phyloP scores from a whole-genome alignment of 2,329 filamentous ascomycete species.

The Metarhizium rileyi region DNA sequence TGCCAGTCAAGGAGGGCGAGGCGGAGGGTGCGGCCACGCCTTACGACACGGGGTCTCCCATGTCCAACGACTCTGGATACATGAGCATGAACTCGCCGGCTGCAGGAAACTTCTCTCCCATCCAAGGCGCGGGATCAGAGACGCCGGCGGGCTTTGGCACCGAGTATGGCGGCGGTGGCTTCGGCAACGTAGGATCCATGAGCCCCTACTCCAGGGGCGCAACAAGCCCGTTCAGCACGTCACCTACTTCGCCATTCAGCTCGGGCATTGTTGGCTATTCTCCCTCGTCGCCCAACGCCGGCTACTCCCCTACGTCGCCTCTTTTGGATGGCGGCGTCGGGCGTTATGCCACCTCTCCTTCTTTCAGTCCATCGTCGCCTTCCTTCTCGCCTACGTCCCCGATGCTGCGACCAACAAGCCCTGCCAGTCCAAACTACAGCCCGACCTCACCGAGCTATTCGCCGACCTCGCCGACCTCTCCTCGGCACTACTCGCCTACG shows the following conservation, averaged over 20 bases:
- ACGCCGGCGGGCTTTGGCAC: constrained; percentile 55
- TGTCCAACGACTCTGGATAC: constrained; percentile 57
- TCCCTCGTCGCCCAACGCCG: constrained; percentile 62
- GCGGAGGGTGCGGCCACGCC: constrained; percentile 83
- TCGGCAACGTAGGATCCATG: constrained; percentile 37
- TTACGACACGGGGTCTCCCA: constrained; percentile 80
- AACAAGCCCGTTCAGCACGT: constrained; percentile 68
- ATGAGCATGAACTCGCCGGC: constrained; percentile 53
- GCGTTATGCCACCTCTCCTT: constrained; percentile 48
- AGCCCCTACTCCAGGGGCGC: constrained; percentile 57
- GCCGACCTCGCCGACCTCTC: constrained; percentile 48
- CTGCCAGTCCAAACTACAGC: constrained; percentile 52
- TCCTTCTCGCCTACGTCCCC: constrained; percentile 56
- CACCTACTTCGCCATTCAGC: constrained; percentile 55
- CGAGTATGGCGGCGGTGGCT: constrained; percentile 45
- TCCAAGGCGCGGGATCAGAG: constrained; percentile 66
- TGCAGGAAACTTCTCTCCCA: constrained; percentile 63
- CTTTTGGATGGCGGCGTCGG: constrained; percentile 44
- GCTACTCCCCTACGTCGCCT: constrained; percentile 71
- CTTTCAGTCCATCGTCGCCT: constrained; percentile 53
- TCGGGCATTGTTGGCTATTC: constrained; percentile 54
- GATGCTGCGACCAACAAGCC: constrained; percentile 43
- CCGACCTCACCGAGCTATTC: constrained; percentile 58
- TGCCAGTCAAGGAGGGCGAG: constrained; percentile 65
- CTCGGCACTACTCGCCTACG: constrained; percentile 53